These are phyloP conservation scores for Fusarium sp. DNA, from an alignment of 2,329 filamentous ascomycete species.

Conservation along the genomic window DNA sequence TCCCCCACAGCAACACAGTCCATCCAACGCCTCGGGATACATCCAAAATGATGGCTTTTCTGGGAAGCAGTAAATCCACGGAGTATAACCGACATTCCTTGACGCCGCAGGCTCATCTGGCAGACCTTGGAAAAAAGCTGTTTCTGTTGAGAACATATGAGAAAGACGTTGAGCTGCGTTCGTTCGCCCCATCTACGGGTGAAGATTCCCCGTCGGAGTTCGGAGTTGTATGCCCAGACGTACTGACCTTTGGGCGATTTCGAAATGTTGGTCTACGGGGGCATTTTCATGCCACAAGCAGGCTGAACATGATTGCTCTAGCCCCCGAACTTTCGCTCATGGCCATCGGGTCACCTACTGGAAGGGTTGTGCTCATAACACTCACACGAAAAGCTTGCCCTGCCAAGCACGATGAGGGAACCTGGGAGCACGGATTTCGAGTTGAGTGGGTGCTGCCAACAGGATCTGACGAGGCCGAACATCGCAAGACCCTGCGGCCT, in stretches of 20 bases:
- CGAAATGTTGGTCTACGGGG: slow-evolving; percentile 36
- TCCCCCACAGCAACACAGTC: slow-evolving; percentile 51
- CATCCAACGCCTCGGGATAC: slow-evolving; percentile 32
- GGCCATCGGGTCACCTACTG: slow-evolving; percentile 74
- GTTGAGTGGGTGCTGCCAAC: slow-evolving; percentile 66
- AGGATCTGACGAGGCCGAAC: slow-evolving; percentile 58
- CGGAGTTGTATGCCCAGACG: slow-evolving; percentile 51
- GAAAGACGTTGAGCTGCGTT: slow-evolving; percentile 62
- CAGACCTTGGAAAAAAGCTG: slow-evolving; percentile 31
- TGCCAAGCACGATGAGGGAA: slow-evolving; percentile 32
- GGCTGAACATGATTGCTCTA: slow-evolving; percentile 70
- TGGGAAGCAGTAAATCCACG: slow-evolving; percentile 25
- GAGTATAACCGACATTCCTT: slow-evolving; percentile 34
- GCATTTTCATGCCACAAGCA: slow-evolving; percentile 53
- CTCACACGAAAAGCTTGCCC: slow-evolving; percentile 53
- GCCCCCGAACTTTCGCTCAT: slow-evolving; percentile 79
- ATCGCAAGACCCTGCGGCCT: slow-evolving; percentile 60
- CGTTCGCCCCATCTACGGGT: slow-evolving; percentile 45
- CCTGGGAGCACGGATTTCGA: slow-evolving; percentile 61
- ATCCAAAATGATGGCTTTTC: slow-evolving; percentile 35
- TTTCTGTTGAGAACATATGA: slow-evolving; percentile 63
- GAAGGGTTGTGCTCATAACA: slow-evolving; percentile 74
- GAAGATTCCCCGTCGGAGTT: slow-evolving; percentile 43
- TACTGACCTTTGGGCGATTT: slow-evolving; percentile 46
- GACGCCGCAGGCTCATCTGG: slow-evolving; percentile 16